Base-by-base conservation (phyloP, 768 basidiomycete genomes). In the Termitomyces sp. region DNA sequence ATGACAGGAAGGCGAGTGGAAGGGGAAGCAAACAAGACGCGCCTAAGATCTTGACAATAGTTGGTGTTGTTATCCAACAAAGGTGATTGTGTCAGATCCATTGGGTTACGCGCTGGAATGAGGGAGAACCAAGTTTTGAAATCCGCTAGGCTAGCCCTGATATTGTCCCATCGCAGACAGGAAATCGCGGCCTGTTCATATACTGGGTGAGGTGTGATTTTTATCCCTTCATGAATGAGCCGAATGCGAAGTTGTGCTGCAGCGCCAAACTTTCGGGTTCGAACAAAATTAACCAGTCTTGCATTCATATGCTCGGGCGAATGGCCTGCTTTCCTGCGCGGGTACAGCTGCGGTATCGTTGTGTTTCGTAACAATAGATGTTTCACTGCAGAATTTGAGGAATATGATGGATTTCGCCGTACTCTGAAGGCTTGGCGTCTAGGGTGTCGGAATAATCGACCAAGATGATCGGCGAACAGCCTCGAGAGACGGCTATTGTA, bases 101-200 rank as follows among this genome's bases (percentile, higher is more conserved):
- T 46, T 42, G 26, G 58, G 55, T 33, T 30, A 41, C 49, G 28
- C 17, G 50, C 28, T 14, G 64, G 66, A n/a, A 66, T 51, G 15
- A 66, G 62, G 19, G 53, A 60, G 31, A 64, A 61, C 65, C 65
- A 67, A 1, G 47, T 33, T 3, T 55, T 37, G 40, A 66, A 62
- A 14, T 55, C 42, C 17, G 35, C 15, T 7, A 63, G 10, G 31
- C 50, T 51, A 10, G 48, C 26, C 1, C 51, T 43, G 21, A 53
- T 40, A 21, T 66, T 51, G 3, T 48, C 48, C 58, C 59, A 61
- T 12, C 46, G 59, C n/a, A 67, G 19, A 38, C 53, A 45, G 2
- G 57, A 43, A 21, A 66, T 52, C 3, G 62, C 66, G 21, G 65
- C 66, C 41, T 59, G 53, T 30, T 57, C 60, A 26, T 62, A 67